Base-by-base conservation (phyloP, 2,329 filamentous ascomycete genomes). In the Colletotrichum trifolii region DNA sequence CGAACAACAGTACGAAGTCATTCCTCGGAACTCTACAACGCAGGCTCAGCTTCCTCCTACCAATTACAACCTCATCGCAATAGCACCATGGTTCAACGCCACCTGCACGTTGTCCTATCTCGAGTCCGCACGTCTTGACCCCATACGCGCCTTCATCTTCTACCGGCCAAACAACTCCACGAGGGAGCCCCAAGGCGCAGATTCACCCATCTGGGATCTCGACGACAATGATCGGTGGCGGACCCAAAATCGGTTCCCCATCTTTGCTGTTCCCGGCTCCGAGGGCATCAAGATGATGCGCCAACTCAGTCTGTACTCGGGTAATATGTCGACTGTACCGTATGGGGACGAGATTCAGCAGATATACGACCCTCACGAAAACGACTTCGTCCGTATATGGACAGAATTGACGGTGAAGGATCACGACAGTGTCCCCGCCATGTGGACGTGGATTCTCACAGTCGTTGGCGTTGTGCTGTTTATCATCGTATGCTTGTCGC, bases 21-120 rank as follows among this genome's bases (percentile, higher is more conserved):
- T 97, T 8, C 92, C 94, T 1, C 71, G 76, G 42, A 94, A 96
- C 75, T 92, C 89, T 59, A 97, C 93, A 11, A 87, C 90, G 13
- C 85, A 87, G 70, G 75, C 78, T n/a, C 85, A 96, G 71, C 85
- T 97, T 1, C 88, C 89, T 0, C 81, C 83, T 0, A 84, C 85
- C 53, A 88, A 91, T 69, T 93, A 92, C 75, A 88, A 90, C 60
- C 82, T 94, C 55, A 87, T 97, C 70, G 94, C 91, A 35, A 80
- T 97, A 57, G 94, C 93, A 33, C 95, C 95, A 35, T 98, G 95
- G 94, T 88, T 93, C 71, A 91, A 85, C 67, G 80, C 84, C 8
- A 80, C 87, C 34, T 99, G 95, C 74, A 91, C 92, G 11, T 78
- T 84, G 60, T 85, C 90, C 48, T 97, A 93, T 74, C 83, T 98